Percentiles rank a stretch among this genome's conserved stretches.
Evolutionary conservation across 2,329 filamentous ascomycete species (phyloP).

Genomic region (Sordariomycetes sp.): DNA sequence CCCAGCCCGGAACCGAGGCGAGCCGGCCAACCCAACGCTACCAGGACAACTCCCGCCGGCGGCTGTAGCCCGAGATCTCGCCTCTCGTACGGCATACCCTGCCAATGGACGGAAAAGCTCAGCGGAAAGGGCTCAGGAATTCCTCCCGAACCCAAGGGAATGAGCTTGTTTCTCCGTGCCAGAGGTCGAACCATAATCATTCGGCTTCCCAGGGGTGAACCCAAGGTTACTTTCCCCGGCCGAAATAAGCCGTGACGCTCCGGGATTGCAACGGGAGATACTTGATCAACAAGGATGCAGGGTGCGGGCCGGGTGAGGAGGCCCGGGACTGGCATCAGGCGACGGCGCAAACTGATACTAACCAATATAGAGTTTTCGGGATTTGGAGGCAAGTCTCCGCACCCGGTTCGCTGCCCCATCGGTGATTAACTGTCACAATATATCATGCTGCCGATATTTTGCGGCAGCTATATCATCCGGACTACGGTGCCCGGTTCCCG

Average conservation of each 20-base stretch:
- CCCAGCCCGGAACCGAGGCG: too few species aligned
- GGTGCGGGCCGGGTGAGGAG: background rate
- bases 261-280: background rate
- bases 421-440: background rate
- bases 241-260: background rate
- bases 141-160: background rate
- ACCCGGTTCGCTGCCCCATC: background rate
- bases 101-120: background rate
- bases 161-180: background rate
- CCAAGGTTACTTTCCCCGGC: background rate
- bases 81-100: too few species aligned
- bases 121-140: background rate
- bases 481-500: background rate
- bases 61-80: background rate
- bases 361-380: background rate
- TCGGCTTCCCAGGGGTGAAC: background rate
- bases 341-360: background rate
- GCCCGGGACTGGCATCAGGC: background rate
- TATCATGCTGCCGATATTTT: background rate
- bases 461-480: background rate
- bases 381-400: background rate
- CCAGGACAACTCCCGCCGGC: too few species aligned
- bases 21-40: too few species aligned
- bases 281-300: background rate
- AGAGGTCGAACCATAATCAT: background rate